phyloP scores from a whole-genome alignment of 1,284 basidiomycete genomes.

The Mycena sp. region DNA sequence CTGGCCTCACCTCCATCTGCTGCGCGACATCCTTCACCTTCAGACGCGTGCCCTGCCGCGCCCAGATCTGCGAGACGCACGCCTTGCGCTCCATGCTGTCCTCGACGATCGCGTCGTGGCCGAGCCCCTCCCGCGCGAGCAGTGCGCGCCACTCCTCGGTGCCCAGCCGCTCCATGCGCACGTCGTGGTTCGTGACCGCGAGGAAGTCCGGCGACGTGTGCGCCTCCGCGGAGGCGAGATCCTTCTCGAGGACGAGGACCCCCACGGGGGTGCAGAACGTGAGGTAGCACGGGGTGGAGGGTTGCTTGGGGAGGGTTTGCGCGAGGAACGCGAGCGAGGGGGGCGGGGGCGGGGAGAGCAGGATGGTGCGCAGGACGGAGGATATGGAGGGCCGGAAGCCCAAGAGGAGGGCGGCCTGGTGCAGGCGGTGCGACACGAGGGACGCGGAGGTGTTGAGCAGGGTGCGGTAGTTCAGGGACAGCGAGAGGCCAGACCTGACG shows the following conservation, averaged over 20 bases:
- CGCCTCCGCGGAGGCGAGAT: conserved; percentile 34
- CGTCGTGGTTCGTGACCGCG: conserved; percentile 48
- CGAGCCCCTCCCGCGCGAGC: conserved; percentile 23
- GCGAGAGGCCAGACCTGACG: conserved; percentile 44
- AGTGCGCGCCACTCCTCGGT: conserved; percentile 31
- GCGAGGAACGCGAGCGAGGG: conserved; percentile 35
- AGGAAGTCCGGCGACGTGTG: conserved; percentile 39
- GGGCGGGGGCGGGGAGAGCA: conserved; percentile 39
- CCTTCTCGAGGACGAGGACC: conserved; percentile 45
- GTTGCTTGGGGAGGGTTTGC: conserved; percentile 27
- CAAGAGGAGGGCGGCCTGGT: conserved; percentile 42
- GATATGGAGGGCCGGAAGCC: conserved; percentile 43
- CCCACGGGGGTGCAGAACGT: conserved; percentile 43
- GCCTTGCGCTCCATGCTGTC: conserved; percentile 46
- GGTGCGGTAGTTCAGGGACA: conserved; percentile 47
- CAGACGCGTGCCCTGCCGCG: conserved; percentile 10
- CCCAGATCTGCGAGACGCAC: conserved; percentile 34
- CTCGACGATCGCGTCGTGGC: conserved; percentile 34
- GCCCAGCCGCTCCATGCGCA: conserved; percentile 36
- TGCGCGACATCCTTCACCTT: conserved; percentile 36
- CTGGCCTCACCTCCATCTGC: conserved; percentile 44
- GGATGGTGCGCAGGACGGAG: conserved; percentile 40
- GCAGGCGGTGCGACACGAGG: conserved; percentile 33
- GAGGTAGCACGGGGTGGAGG: conserved; percentile 43
- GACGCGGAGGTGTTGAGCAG: conserved; percentile 36